phyloP scores from a whole-genome alignment of 2,329 filamentous ascomycete species.

The Xylariales sp. region DNA sequence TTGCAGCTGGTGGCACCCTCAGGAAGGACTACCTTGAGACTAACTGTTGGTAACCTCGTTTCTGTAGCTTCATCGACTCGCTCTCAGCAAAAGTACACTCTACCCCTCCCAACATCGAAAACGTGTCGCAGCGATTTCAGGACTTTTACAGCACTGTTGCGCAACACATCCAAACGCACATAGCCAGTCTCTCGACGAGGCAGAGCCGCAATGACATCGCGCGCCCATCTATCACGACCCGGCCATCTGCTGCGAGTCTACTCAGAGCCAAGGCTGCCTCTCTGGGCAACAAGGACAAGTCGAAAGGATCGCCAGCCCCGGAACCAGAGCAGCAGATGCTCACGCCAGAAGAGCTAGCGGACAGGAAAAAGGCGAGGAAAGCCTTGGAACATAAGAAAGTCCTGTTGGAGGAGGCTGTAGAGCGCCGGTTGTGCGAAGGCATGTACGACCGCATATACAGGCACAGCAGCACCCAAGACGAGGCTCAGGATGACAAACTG shows the following conservation, averaged over 20 bases:
- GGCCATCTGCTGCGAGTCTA: constrained; percentile 51
- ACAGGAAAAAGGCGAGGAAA: constrained; percentile 73
- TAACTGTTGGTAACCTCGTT: constrained; percentile 11
- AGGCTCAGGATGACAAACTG: constrained; percentile 90
- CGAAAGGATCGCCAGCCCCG: constrained; percentile 34
- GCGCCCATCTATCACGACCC: constrained; percentile 48
- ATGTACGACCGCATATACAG: constrained; percentile 88
- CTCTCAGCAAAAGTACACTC: constrained; percentile 83
- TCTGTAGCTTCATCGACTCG: constrained; percentile 78
- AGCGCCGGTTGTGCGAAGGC: constrained; percentile 77
- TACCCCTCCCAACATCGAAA: constrained; percentile 77
- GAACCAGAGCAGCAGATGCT: constrained; percentile 76
- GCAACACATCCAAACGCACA: constrained; percentile 80
- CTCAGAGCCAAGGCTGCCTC: constrained; percentile 52
- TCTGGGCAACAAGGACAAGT: constrained; percentile 47
- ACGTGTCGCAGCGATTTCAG: constrained; percentile 82
- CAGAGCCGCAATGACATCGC: constrained; percentile 66
- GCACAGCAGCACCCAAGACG: constrained; percentile 86
- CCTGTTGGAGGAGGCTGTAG: constrained; percentile 84
- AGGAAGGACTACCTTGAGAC: background rate
- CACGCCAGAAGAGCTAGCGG: constrained; percentile 77
- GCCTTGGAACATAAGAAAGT: constrained; percentile 72
- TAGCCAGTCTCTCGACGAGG: constrained; percentile 71
- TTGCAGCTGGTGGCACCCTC: constrained; percentile 4
- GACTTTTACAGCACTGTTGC: constrained; percentile 85